Conservation (phyloP, 2,329 filamentous ascomycete species). For the Fusarium solani-melongenae region DNA sequence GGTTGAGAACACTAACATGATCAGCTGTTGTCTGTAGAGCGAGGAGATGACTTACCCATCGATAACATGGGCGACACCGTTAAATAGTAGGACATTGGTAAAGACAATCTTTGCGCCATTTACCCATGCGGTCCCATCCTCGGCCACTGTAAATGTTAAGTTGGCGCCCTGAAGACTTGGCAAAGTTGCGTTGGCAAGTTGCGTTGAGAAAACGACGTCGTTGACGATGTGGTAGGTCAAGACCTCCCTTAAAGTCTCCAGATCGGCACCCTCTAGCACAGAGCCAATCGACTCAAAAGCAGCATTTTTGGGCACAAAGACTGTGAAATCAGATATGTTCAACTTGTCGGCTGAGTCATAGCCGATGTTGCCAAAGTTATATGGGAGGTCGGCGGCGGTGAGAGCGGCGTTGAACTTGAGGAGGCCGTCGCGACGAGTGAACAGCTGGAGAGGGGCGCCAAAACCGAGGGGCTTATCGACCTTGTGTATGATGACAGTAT, state of each 20-base stretch:
- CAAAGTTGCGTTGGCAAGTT: conserved; percentile 42
- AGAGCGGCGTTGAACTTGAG: conserved; percentile 45
- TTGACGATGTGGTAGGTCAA: conserved; percentile 48
- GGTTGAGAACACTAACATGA: conserved; percentile 39
- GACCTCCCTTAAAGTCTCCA: conserved; percentile 42
- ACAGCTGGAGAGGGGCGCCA: conserved; percentile 45
- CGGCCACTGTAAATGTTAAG: conserved; percentile 44
- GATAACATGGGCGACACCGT: conserved; percentile 49
- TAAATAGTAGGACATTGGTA: conserved; percentile 46
- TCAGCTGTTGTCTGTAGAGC: neutral
- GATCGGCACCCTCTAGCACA: conserved; percentile 36
- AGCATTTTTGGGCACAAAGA: conserved; percentile 44
- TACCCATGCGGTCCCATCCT: conserved; percentile 46
- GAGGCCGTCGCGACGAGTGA: conserved; percentile 43
- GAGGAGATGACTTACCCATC: conserved; percentile 37
- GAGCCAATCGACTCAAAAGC: conserved; percentile 46
- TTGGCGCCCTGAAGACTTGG: conserved; percentile 38
- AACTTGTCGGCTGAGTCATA: conserved; percentile 25
- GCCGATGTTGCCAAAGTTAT: conserved; percentile 40
- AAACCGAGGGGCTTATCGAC: conserved; percentile 44
- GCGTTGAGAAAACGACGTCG: conserved; percentile 45
- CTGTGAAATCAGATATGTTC: conserved; percentile 47
- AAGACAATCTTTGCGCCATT: conserved; percentile 47
- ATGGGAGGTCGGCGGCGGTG: conserved; percentile 40
- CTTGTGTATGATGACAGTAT: conserved; percentile 46